These are phyloP conservation scores for Solanum hybrid DNA, from an alignment of 305 asterid species.

Conservation along the genomic window DNA sequence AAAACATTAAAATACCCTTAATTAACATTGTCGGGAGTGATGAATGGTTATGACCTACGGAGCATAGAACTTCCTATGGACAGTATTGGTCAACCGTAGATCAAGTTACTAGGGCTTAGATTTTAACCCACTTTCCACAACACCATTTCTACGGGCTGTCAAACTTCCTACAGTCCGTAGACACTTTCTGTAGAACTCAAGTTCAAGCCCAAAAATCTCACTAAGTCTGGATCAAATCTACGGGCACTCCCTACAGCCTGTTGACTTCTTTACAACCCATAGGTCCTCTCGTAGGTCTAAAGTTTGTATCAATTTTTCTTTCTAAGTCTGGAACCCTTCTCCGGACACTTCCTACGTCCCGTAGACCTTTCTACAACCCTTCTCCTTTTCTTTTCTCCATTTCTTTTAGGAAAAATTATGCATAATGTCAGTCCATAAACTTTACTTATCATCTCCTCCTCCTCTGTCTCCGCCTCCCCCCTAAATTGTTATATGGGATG, in stretches of 20 bases:
- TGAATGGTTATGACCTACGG: neutral
- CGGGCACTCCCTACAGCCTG: neutral
- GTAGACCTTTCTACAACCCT: neutral
- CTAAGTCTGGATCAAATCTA: neutral
- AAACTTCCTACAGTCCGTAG: neutral
- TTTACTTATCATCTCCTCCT: neutral
- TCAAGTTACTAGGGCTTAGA: neutral
- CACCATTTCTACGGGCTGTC: neutral
- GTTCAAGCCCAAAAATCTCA: neutral
- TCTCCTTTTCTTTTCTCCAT: neutral
- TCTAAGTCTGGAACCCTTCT: neutral
- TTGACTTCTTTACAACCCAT: neutral
- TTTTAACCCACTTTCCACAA: neutral
- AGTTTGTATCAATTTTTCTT: too few relatives aligned
- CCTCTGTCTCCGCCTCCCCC: neutral
- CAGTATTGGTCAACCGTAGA: neutral
- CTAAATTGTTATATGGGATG: neutral
- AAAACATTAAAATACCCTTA: neutral
- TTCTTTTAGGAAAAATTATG: neutral
- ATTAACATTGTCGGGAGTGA: neutral
- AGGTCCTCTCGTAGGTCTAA: neutral
- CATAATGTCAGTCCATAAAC: neutral
- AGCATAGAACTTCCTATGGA: neutral
- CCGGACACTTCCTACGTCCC: neutral
- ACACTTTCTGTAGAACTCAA: neutral